phyloP scores from a whole-genome alignment of 768 basidiomycete species.

The Pulveroboletus ravenelii region DNA sequence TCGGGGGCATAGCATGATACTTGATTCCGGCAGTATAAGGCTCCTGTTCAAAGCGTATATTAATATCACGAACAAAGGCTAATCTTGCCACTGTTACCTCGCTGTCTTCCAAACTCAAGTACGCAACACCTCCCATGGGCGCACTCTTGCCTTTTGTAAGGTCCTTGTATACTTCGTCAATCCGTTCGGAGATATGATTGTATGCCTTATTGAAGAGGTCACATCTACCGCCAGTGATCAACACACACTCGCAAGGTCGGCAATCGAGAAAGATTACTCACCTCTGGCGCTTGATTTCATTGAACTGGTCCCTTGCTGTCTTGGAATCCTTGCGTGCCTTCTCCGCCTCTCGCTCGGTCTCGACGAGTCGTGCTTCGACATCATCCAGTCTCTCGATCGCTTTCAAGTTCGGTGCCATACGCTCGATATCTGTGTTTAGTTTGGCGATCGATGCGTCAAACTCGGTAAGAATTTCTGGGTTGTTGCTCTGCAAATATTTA shows the following conservation, averaged over 20 bases:
- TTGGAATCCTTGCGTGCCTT: constrained; percentile 88
- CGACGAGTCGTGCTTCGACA: constrained; percentile 76
- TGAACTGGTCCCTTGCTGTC: constrained; percentile 86
- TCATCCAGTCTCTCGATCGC: constrained; percentile 88
- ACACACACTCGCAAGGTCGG: background rate
- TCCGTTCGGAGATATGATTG: constrained; percentile 90
- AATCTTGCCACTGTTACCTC: constrained; percentile 58
- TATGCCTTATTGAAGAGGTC: constrained; percentile 96
- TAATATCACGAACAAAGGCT: constrained; percentile 1
- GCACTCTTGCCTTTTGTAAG: constrained; percentile 92
- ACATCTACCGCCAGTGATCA: constrained; percentile 34
- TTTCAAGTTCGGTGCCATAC: constrained; percentile 96
- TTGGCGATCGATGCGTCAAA: constrained; percentile 71
- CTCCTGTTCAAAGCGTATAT: constrained; percentile 44
- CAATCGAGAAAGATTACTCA: constrained; percentile 27
- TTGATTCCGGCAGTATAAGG: constrained; percentile 89
- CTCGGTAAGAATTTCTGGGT: constrained; percentile 59
- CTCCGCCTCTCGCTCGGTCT: constrained; percentile 91
- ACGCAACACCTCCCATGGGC: constrained; percentile 94
- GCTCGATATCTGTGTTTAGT: constrained; percentile 76
- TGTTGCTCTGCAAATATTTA: constrained; percentile 44
- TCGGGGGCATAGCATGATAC: constrained; percentile 99
- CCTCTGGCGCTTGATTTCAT: constrained; percentile 80
- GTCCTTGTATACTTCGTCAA: constrained; percentile 96
- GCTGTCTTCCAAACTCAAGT: constrained; percentile 91